Percentiles rank a stretch among this genome's conserved stretches.
These are phyloP conservation scores for Phanerochaete carnosa DNA, from an alignment of 768 basidiomycete species.

Conservation along the genomic window DNA sequence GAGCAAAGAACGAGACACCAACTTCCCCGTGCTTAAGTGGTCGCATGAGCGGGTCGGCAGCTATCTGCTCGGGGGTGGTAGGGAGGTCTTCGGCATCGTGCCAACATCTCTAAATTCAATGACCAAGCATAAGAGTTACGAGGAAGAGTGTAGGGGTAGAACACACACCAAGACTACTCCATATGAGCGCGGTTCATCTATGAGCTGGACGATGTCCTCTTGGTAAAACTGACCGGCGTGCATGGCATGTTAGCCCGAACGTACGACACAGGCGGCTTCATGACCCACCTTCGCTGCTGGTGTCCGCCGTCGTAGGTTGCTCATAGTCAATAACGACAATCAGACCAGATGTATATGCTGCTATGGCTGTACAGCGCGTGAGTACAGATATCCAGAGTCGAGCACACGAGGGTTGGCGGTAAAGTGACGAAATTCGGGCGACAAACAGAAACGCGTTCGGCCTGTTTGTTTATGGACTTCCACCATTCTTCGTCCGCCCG, in stretches of 20 bases:
- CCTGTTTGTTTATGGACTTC: background rate
- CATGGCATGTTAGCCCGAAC: background rate
- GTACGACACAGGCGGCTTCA: background rate
- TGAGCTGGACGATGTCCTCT: conserved; percentile 13
- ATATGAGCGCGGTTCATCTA: conserved; percentile 5
- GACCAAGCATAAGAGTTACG: background rate
- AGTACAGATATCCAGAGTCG: background rate
- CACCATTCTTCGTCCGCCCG: background rate
- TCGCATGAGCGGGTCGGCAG: conserved; percentile 68
- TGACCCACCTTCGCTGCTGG: conserved; percentile 10
- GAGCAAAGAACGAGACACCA: conserved; percentile 67
- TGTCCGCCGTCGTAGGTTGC: conserved; percentile 2
- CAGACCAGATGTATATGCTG: background rate
- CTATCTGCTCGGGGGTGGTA: conserved; percentile 33
- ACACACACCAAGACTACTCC: conserved; percentile 12
- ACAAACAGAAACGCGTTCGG: background rate
- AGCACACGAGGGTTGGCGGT: conserved; percentile 2
- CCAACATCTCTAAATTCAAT: conserved; percentile 69
- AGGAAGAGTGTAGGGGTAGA: background rate
- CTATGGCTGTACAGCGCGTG: background rate
- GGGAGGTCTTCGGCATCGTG: conserved; percentile 77
- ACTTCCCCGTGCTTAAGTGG: conserved; percentile 78
- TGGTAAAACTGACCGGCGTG: conserved; percentile 12
- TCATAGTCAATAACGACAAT: background rate
- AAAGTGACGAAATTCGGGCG: background rate